Conservation (phyloP, 441 rosid species). For the Erodium moschatum region DNA sequence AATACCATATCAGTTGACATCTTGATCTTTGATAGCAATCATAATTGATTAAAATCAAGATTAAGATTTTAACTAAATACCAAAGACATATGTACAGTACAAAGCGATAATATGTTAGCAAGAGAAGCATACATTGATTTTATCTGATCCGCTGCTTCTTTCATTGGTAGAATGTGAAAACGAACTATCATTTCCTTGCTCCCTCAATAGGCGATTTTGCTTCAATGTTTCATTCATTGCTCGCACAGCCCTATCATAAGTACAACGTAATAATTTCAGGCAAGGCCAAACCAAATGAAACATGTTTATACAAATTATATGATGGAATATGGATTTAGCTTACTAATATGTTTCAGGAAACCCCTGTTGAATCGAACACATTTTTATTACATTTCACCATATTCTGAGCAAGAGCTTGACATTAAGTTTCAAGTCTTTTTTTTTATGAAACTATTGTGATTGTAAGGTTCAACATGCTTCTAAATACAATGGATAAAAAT, state of each 20-base stretch:
- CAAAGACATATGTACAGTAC: slow-evolving; percentile 6
- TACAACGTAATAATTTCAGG: not conserved
- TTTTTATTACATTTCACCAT: no score
- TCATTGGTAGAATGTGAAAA: slow-evolving; percentile 43
- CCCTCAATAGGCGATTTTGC: slow-evolving; percentile 78
- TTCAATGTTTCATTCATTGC: slow-evolving; percentile 96
- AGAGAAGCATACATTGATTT: slow-evolving; percentile 46
- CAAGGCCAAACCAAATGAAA: not conserved
- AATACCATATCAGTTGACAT: not conserved
- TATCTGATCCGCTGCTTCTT: slow-evolving; percentile 42
- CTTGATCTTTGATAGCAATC: not conserved
- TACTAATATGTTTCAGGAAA: no score
- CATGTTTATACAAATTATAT: not conserved
- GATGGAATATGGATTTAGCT: no score
- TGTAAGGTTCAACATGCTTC: not conserved
- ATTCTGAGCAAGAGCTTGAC: no score
- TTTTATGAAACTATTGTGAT: no score
- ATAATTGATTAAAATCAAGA: not conserved
- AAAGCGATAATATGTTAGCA: slow-evolving; percentile 10
- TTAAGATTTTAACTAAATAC: not conserved
- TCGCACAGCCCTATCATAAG: slow-evolving; percentile 79
- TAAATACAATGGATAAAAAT: slow-evolving; percentile 22
- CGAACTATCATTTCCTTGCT: slow-evolving; percentile 46
- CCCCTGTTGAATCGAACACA: no score
- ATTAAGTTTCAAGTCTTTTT: no score